phyloP scores from a whole-genome alignment of 129 eudicot species.

The Flaveria linearis region DNA sequence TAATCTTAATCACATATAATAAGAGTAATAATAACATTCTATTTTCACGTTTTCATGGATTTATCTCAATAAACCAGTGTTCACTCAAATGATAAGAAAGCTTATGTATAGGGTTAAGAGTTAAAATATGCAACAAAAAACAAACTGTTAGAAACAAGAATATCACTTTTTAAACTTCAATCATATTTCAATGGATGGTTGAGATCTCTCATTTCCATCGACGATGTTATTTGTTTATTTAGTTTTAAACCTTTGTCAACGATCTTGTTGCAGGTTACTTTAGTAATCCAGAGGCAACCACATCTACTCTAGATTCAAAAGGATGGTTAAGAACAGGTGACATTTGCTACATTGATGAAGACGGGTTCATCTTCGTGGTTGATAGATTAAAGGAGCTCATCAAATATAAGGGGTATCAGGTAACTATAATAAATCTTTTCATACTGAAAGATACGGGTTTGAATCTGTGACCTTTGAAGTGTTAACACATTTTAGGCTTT shows the following conservation, averaged over 20 bases:
- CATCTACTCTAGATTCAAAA: conserved; percentile 69
- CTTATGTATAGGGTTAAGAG: too few relatives aligned
- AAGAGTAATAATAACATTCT: background rate
- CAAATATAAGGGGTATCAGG: conserved; percentile 98
- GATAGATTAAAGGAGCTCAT: conserved; percentile 93
- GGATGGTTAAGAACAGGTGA: conserved; percentile 98
- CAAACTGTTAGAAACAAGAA: too few relatives aligned
- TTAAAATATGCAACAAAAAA: too few relatives aligned
- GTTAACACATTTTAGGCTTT: background rate
- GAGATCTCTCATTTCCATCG: background rate
- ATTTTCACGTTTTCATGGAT: background rate
- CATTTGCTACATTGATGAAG: conserved; percentile 88
- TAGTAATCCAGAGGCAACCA: conserved; percentile 84
- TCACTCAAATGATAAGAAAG: background rate
- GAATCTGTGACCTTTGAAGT: background rate
- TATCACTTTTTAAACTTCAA: too few relatives aligned
- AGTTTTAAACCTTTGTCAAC: too few relatives aligned
- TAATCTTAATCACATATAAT: too few relatives aligned
- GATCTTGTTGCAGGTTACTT: conserved; percentile 60
- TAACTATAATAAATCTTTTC: conserved; percentile 24
- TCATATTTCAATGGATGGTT: background rate
- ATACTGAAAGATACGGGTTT: background rate
- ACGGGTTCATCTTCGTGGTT: conserved; percentile 86
- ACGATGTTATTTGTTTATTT: background rate
- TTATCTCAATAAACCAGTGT: background rate